Percentiles rank a stretch among this genome's conserved stretches.
Conservation (phyloP, 2,329 filamentous ascomycete genomes). For the Phaeosphaeriaceae sp. region DNA sequence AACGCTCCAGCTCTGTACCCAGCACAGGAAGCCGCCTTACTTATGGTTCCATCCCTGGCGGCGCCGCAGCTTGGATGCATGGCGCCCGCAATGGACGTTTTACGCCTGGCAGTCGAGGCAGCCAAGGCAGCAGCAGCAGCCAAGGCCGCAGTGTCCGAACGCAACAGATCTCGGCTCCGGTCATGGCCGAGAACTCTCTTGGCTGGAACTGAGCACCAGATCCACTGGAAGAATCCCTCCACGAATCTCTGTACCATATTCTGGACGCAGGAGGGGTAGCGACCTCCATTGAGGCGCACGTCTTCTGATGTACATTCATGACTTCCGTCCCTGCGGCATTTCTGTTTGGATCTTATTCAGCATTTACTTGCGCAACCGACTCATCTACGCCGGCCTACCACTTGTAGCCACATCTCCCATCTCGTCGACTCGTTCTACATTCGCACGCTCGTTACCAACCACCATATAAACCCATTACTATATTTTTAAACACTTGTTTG, state of each 20-base stretch:
- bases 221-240: constrained; percentile 10
- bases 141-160: constrained; percentile 69
- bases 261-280: constrained; percentile 14
- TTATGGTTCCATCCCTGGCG: constrained; percentile 46
- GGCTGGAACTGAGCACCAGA: constrained; percentile 79
- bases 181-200: constrained; percentile 92
- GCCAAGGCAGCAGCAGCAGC: constrained; percentile 62
- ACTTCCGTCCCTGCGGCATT: constrained; percentile 10
- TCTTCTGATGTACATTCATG: constrained; percentile 30
- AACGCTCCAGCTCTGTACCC: constrained; percentile 77
- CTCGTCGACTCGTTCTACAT: constrained; percentile 32
- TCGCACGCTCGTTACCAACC: constrained; percentile 45
- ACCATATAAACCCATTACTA: constrained; percentile 38
- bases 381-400: constrained; percentile 24
- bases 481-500: constrained; percentile 33
- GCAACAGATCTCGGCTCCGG: constrained; percentile 83
- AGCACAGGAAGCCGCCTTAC: constrained; percentile 66
- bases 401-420: constrained; percentile 22
- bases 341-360: constrained; percentile 10
- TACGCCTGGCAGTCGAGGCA: constrained; percentile 52
- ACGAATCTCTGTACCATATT: constrained; percentile 42
- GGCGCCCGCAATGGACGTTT: constrained; percentile 50
- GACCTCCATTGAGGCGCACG: constrained; percentile 3
- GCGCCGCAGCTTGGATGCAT: constrained; percentile 58
- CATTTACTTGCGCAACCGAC: constrained; percentile 15